Conservation (phyloP, 441 rosid genomes). For the Syzygium malaccense region DNA sequence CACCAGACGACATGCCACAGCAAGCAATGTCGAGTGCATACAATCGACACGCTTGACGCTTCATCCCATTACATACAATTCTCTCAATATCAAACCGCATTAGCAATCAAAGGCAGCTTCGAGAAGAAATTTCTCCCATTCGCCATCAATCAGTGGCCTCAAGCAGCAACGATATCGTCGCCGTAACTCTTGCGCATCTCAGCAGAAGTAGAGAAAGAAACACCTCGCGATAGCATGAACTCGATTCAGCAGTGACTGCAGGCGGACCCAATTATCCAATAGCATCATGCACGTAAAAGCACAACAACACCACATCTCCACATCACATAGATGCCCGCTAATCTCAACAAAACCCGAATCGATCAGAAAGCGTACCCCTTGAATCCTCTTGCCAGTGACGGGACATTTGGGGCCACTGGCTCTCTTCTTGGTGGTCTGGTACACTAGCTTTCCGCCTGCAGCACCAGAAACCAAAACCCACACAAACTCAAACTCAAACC, state of each 20-base stretch:
- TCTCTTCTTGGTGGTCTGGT: constrained; percentile 4
- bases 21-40: not conserved
- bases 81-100: not conserved
- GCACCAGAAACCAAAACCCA: not conserved
- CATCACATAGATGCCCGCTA: not conserved
- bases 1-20: not conserved
- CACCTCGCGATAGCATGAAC: not conserved
- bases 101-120: not conserved
- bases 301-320: not conserved
- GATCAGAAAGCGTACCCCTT: not conserved
- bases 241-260: not conserved
- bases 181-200: not conserved
- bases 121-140: not conserved
- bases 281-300: not conserved
- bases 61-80: not conserved
- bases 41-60: not conserved
- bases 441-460: not conserved
- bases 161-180: not conserved
- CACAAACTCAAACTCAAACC: not conserved
- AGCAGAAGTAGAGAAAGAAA: not conserved
- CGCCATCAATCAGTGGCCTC: not conserved
- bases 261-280: not conserved
- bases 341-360: not conserved
- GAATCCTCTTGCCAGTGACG: constrained; percentile 3
- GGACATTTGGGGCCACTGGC: constrained; percentile 3